These are phyloP conservation scores for Elsinoe fawcettii DNA, from an alignment of 2,329 filamentous ascomycete species.

Conservation along the genomic window DNA sequence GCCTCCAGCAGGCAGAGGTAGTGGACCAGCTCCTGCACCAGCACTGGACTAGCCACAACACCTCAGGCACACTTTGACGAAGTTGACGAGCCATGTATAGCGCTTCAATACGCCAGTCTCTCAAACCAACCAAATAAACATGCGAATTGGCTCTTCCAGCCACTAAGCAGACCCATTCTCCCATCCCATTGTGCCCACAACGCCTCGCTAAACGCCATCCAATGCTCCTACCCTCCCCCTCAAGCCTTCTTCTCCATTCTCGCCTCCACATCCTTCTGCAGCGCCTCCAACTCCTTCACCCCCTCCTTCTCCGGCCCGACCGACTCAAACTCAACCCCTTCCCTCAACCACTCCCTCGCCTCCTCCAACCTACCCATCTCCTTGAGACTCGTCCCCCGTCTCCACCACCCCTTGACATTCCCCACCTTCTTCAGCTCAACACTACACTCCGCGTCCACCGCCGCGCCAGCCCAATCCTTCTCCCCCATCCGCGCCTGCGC, in stretches of 20 bases:
- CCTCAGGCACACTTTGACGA: conserved; percentile 2
- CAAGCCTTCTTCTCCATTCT: conserved; percentile 17
- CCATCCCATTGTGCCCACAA: conserved; percentile 3
- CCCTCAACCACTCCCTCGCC: conserved; percentile 68
- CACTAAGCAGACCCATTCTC: background rate
- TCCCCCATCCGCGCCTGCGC: conserved; percentile 83
- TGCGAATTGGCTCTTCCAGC: conserved; percentile 7
- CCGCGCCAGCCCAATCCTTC: conserved; percentile 74
- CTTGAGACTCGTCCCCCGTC: conserved; percentile 70
- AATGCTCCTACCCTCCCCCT: conserved; percentile 9
- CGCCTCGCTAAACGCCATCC: conserved; percentile 17
- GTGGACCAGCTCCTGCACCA: conserved; percentile 33
- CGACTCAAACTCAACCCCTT: conserved; percentile 75
- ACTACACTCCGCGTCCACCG: conserved; percentile 79
- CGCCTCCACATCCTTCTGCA: conserved; percentile 17
- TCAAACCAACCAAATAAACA: background rate
- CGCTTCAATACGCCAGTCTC: conserved; percentile 9
- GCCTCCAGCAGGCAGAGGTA: conserved; percentile 41
- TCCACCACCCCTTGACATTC: conserved; percentile 94
- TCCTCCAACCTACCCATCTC: conserved; percentile 89
- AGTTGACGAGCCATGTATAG: conserved; percentile 13
- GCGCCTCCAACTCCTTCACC: conserved; percentile 18
- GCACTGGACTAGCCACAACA: conserved; percentile 25
- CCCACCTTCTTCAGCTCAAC: conserved; percentile 79
- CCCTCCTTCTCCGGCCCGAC: conserved; percentile 35